Conservation (phyloP, 2,329 filamentous ascomycete genomes). For the Epichloe typhina region DNA sequence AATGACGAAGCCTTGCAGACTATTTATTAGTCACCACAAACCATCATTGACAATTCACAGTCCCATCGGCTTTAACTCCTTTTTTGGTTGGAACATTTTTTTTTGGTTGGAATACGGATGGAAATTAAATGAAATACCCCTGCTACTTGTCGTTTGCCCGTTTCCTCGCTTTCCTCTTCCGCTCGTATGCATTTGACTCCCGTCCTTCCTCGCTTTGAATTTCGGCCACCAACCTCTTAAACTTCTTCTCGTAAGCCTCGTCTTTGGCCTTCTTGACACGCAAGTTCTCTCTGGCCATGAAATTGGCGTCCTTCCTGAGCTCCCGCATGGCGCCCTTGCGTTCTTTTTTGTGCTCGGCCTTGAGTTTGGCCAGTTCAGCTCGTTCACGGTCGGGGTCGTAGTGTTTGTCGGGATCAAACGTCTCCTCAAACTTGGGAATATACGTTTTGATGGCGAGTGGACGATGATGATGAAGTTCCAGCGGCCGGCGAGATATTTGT, state of each 20-base stretch:
- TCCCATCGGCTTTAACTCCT: no score
- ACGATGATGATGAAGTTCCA: slow-evolving; percentile 79
- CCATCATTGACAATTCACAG: not conserved
- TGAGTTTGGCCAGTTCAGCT: slow-evolving; percentile 70
- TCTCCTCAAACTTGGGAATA: slow-evolving; percentile 91
- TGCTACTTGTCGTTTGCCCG: slow-evolving; percentile 37
- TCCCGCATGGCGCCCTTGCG: slow-evolving; percentile 90
- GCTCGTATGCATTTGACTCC: slow-evolving; percentile 79
- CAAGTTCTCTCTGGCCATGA: slow-evolving; percentile 82
- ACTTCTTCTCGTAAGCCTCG: slow-evolving; percentile 91
- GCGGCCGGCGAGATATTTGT: slow-evolving; percentile 55
- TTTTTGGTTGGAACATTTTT: no score
- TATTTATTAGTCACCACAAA: not conserved
- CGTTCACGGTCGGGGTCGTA: slow-evolving; percentile 93
- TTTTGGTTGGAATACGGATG: not conserved
- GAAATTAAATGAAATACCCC: not conserved
- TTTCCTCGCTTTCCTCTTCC: slow-evolving; percentile 67
- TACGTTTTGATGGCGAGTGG: slow-evolving; percentile 78
- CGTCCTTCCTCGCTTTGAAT: slow-evolving; percentile 88
- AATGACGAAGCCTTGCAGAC: no score
- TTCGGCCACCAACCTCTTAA: slow-evolving; percentile 79
- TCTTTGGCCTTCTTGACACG: slow-evolving; percentile 88
- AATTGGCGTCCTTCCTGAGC: slow-evolving; percentile 86
- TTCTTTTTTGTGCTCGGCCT: slow-evolving; percentile 87
- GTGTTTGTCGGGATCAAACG: slow-evolving; percentile 88